These are phyloP conservation scores for Gnomoniopsis sp. DNA, from an alignment of 2,329 filamentous ascomycete genomes.

Conservation along the genomic window DNA sequence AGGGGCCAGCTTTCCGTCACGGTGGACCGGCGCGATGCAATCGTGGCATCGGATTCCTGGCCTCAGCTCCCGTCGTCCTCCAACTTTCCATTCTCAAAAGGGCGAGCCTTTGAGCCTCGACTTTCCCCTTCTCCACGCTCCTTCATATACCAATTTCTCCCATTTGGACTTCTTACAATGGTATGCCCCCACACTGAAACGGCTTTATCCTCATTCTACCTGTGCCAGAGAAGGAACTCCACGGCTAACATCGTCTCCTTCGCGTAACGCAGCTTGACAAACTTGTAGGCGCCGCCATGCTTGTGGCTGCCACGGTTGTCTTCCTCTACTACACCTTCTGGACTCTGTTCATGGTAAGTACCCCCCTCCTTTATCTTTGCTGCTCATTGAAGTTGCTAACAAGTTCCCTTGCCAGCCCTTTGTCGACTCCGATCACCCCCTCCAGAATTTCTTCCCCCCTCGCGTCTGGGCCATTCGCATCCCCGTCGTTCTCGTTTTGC, in stretches of 20 bases:
- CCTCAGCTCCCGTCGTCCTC: background rate
- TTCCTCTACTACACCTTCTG: constrained; percentile 92
- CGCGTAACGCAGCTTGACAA: constrained; percentile 72
- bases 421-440: constrained; percentile 88
- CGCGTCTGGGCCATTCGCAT: constrained; percentile 99
- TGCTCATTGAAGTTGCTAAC: constrained; percentile 11
- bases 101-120: constrained; percentile 6
- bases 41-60: constrained; percentile 15
- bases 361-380: constrained; percentile 12
- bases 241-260: background rate
- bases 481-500: constrained; percentile 90
- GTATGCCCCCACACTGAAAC: constrained; percentile 16
- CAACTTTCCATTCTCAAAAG: background rate
- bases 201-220: background rate
- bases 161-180: constrained; percentile 25
- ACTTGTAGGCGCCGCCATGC: constrained; percentile 66
- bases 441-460: constrained; percentile 92
- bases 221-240: constrained; percentile 5
- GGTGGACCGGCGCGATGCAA: constrained; percentile 6
- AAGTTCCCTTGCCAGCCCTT: constrained; percentile 66
- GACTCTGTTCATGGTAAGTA: constrained; percentile 89
- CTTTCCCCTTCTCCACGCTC: constrained; percentile 13
- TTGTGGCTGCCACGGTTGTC: constrained; percentile 61
- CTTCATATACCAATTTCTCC: constrained; percentile 5
- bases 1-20: constrained; percentile 9